phyloP scores from a whole-genome alignment of 805 yeast genomes.

The Metschnikowia koreensis region DNA sequence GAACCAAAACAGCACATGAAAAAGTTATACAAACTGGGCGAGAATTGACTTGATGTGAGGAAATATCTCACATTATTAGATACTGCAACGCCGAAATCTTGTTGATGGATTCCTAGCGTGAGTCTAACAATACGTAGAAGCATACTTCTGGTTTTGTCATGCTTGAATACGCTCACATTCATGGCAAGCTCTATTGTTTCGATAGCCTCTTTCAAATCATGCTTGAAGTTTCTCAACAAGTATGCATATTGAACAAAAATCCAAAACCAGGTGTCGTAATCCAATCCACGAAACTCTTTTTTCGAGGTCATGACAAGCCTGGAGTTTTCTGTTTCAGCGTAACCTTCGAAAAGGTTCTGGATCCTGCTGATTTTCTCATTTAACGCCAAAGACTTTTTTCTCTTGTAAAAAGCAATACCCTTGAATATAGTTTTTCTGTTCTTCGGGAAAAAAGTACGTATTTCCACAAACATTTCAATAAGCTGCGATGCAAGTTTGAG shows the following conservation, averaged over 20 bases:
- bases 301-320: slow-evolving; percentile 46
- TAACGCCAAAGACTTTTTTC: slow-evolving; percentile 59
- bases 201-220: slow-evolving; percentile 54
- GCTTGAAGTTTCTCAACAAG: slow-evolving; percentile 59
- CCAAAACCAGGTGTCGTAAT: slow-evolving; percentile 80
- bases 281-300: slow-evolving; percentile 68
- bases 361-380: slow-evolving; percentile 73
- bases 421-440: slow-evolving; percentile 70
- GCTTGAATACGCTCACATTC: slow-evolving; percentile 74
- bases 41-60: slow-evolving; percentile 70
- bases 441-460: slow-evolving; percentile 73
- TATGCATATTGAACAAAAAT: slow-evolving; percentile 78
- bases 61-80: slow-evolving; percentile 60
- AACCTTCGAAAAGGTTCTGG: slow-evolving; percentile 61
- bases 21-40: slow-evolving; percentile 61
- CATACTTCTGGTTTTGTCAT: slow-evolving; percentile 57
- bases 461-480: slow-evolving; percentile 77
- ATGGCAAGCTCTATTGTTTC: slow-evolving; percentile 68
- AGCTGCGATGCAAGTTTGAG: slow-evolving; percentile 77
- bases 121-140: slow-evolving; percentile 64
- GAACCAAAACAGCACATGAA: slow-evolving; percentile 67
- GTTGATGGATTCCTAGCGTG: slow-evolving; percentile 48
- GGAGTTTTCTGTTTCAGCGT: slow-evolving; percentile 28
- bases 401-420: slow-evolving; percentile 62
- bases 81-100: slow-evolving; percentile 51